These are phyloP conservation scores for Cantharellus cinnabarinus DNA, from an alignment of 768 basidiomycete species.

Conservation along the genomic window DNA sequence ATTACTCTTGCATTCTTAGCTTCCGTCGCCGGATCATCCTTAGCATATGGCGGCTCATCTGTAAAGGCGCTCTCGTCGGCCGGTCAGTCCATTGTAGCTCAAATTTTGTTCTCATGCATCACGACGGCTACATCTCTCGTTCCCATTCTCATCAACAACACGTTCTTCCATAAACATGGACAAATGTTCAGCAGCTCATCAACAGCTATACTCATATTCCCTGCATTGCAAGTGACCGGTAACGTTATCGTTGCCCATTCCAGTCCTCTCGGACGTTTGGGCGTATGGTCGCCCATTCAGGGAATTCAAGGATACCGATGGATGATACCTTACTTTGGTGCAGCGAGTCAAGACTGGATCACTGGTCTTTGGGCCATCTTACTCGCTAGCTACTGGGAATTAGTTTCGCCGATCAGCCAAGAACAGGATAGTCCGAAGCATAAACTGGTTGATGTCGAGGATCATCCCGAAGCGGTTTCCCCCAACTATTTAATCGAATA, in stretches of 20 bases:
- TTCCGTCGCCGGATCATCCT: too few relatives aligned
- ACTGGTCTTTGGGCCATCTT: constrained; percentile 59
- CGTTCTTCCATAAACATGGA: too few relatives aligned
- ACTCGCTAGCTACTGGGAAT: neutral
- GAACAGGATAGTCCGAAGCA: neutral
- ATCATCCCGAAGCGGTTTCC: neutral
- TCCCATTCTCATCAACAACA: too few relatives aligned
- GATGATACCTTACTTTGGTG: constrained; percentile 37
- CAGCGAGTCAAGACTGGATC: constrained; percentile 48
- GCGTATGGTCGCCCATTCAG: constrained; percentile 46
- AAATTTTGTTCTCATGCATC: too few relatives aligned
- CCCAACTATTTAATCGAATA: neutral
- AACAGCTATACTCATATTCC: neutral
- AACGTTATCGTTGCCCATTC: constrained; percentile 35
- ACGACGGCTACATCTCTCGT: too few relatives aligned
- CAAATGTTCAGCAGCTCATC: too few relatives aligned
- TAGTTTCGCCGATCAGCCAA: neutral
- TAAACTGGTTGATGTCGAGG: neutral
- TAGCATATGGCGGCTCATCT: too few relatives aligned
- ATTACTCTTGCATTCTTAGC: too few relatives aligned
- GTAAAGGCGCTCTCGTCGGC: too few relatives aligned
- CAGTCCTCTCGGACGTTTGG: constrained; percentile 51
- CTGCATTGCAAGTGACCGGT: neutral
- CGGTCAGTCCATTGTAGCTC: too few relatives aligned
- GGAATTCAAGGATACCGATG: constrained; percentile 37